Evolutionary conservation across 2,329 filamentous ascomycete genomes (phyloP).

Genomic region (Aureobasidium mangrovei): DNA sequence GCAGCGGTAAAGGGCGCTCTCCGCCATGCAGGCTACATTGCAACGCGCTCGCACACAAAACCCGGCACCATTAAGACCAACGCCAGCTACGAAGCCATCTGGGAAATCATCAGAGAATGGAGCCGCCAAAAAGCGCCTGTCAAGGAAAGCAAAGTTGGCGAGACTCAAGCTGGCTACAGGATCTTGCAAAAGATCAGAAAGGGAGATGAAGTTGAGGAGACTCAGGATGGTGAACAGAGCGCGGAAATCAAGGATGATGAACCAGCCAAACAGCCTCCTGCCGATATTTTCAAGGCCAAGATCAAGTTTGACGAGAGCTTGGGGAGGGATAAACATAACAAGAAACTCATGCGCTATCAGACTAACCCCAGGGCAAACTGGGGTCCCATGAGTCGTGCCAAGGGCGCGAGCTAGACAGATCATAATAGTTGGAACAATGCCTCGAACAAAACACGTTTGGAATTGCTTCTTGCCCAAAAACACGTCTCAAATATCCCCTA

Average conservation of each 20-base stretch:
- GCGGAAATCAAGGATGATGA: slow-evolving; percentile 6
- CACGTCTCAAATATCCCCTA: too few species aligned
- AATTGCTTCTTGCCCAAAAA: too few species aligned
- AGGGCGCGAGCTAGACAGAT: slow-evolving; percentile 19
- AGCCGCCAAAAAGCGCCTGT: slow-evolving; percentile 70
- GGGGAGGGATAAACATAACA: slow-evolving; percentile 57
- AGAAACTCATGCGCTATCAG: slow-evolving; percentile 77
- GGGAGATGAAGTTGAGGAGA: slow-evolving; percentile 21
- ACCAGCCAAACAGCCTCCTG: slow-evolving; percentile 4
- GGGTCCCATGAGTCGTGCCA: slow-evolving; percentile 65
- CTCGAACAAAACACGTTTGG: too few species aligned
- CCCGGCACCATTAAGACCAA: slow-evolving; percentile 88
- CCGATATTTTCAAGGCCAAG: slow-evolving; percentile 39
- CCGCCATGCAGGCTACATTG: slow-evolving; percentile 68
- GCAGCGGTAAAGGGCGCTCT: slow-evolving; percentile 74
- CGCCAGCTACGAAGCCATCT: slow-evolving; percentile 80
- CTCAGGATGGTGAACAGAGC: slow-evolving; percentile 18
- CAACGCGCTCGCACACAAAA: slow-evolving; percentile 80
- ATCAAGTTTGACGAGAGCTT: slow-evolving; percentile 74
- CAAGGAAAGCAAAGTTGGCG: slow-evolving; percentile 61
- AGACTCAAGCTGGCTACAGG: slow-evolving; percentile 60
- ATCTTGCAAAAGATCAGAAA: slow-evolving; percentile 42
- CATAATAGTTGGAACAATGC: too few species aligned
- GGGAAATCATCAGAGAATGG: slow-evolving; percentile 93
- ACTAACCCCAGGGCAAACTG: slow-evolving; percentile 85